These are phyloP conservation scores for Pontederia crassipes DNA, from an alignment of 176 grass and related monocot species.

Conservation along the genomic window DNA sequence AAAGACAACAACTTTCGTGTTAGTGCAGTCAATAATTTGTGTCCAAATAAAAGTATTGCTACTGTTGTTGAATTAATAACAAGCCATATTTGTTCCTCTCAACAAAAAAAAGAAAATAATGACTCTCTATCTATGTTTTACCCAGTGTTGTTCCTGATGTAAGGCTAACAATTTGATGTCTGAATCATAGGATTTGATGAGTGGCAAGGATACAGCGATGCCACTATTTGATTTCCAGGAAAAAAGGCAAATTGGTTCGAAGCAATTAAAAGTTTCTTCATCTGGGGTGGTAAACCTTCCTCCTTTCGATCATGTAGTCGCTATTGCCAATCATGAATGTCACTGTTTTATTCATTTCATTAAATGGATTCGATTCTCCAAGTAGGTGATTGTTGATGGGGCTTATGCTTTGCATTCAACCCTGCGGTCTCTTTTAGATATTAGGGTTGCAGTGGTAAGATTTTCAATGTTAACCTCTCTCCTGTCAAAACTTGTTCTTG, in stretches of 20 bases:
- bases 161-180: conserved; percentile 18
- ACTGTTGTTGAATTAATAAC: not conserved
- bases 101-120: not conserved
- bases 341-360: not conserved
- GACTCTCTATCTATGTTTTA: not conserved
- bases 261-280: conserved; percentile 62
- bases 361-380: not conserved
- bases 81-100: not conserved
- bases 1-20: too few species aligned
- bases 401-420: conserved; percentile 96
- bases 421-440: conserved; percentile 84
- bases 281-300: conserved; percentile 64
- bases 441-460: conserved; percentile 92
- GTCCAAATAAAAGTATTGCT: too few species aligned
- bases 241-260: conserved; percentile 65
- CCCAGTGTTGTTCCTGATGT: not conserved
- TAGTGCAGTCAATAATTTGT: too few species aligned
- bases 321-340: conserved; percentile 4
- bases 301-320: not conserved
- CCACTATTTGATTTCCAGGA: conserved; percentile 90
- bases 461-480: conserved; percentile 2
- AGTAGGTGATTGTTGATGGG: conserved; percentile 88
- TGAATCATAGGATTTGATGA: conserved; percentile 75
- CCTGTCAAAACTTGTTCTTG: not conserved
- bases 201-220: conserved; percentile 67